Base-by-base conservation (phyloP, 2,329 filamentous ascomycete species). In the Botrytis deweyae region DNA sequence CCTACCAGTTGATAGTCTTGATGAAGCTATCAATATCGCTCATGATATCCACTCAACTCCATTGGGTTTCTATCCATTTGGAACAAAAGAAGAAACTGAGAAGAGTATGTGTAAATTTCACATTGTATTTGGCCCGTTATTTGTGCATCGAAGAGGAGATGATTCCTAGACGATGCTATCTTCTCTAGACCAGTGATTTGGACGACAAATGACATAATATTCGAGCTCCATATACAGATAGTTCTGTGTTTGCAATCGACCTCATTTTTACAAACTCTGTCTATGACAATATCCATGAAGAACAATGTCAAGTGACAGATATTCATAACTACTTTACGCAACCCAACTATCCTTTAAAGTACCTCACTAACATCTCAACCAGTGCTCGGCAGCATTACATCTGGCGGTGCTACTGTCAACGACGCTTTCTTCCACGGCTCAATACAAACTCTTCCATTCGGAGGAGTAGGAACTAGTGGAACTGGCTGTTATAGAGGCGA, bases 11-110 rank as follows among this genome's bases (percentile, higher is more conserved):
- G 88, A 93, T 76, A 87, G 89, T 78, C 86, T 98, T n/a, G 93
- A 97, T 77, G 89, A 97, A 79, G 95, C 95, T 68, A 94, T 98
- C 81, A 87, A 87, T 58, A 89, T 94, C 76, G 93, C 93, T 75
- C 95, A 97, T 82, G 85, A 88, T 72, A 88, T 98, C 67, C 91
- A 97, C 82, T 88, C 90, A 70, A 98, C 95, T 0, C 95, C 96
- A 0, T 86, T 99, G 59, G 90, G 91, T 16, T 85, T 98, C 63
- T 97, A 94, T 82, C 89, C 93, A 9, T 98, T 98, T 83, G 95
- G 95, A 72, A 92, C 87, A 76, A 93, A 94, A 79, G 86, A 86
- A 4, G 95, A 98, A 81, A 93, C 91, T 64, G 86, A 92, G 44
- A 92, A 92, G 81, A 86, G 92, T 93, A 85, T 79, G 86, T 80